These are phyloP conservation scores for Lachancea cidri DNA, from an alignment of 805 yeast species.

Conservation along the genomic window DNA sequence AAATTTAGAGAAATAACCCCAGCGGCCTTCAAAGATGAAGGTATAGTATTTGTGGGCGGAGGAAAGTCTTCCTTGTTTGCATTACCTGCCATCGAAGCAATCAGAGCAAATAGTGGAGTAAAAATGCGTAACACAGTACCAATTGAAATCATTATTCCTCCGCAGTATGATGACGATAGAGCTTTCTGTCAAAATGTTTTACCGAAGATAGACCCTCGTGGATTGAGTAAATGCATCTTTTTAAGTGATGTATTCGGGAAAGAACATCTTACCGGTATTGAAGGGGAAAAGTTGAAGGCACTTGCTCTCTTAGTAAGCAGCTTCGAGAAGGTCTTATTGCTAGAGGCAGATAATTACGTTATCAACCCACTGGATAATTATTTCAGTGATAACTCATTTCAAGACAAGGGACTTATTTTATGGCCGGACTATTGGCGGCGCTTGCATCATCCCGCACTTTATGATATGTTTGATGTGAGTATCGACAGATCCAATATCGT, in stretches of 20 bases:
- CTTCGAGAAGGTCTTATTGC: constrained; percentile 62
- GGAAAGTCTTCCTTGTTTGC: constrained; percentile 73
- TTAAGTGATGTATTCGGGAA: constrained; percentile 51
- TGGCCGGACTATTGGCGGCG: constrained; percentile 93
- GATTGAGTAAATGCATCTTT: constrained; percentile 49
- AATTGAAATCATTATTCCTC: constrained; percentile 71
- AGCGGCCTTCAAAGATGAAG: constrained; percentile 36
- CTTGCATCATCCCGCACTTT: constrained; percentile 69
- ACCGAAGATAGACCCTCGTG: constrained; percentile 43
- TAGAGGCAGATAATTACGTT: constrained; percentile 77
- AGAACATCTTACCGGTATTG: constrained; percentile 43
- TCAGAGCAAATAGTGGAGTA: constrained; percentile 41
- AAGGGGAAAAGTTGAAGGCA: constrained; percentile 64
- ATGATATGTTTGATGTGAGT: constrained; percentile 57
- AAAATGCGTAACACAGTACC: constrained; percentile 53
- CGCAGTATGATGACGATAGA: constrained; percentile 48
- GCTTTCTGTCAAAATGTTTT: constrained; percentile 57
- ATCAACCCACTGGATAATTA: constrained; percentile 56
- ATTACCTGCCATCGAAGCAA: constrained; percentile 54
- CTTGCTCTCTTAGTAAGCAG: constrained; percentile 67
- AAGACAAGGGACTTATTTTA: constrained; percentile 44
- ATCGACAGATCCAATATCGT: constrained; percentile 38
- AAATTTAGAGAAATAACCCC: constrained; percentile 6
- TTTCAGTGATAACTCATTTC: constrained; percentile 54
- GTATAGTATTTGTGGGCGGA: constrained; percentile 67